Evolutionary conservation across 345 rosid genomes (phyloP), one percentile per base, ranked within the genome.

Genomic region (Linum usitatissimum): DNA sequence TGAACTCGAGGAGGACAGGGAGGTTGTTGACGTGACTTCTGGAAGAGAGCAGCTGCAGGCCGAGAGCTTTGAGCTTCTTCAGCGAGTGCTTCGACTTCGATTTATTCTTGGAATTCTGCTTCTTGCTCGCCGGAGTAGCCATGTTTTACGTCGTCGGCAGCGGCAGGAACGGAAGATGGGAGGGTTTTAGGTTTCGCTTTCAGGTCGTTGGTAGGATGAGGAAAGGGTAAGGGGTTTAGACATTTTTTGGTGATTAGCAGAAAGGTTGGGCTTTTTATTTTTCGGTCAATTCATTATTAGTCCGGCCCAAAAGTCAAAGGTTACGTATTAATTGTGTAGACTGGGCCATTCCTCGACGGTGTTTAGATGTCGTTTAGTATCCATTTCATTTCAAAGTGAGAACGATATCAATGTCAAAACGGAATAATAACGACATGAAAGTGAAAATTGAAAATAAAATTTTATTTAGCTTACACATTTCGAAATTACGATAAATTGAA

Each of bases 21-120:
- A 90, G 83, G 68, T 90, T 87, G 69, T 87, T 87, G 66, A 90
- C 70, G 75, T 87, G 85, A 21, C 85, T 40, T 39, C 87, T 83
- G 8, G 99, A 93, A 15, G 96, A 76, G 56, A 93, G 82, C 23
- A 93, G 84, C 75, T 86, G 82, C 31, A 60, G 66, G 3, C 96
- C 97, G 21, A 90, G 66, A 60, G 71, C 53, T 71, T 87, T 93
- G 38, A 93, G 71, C 63, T 87, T 85, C 68, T 83, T 84, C 62
- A 89, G 73, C 0, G 81, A 48, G 12, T 66, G 19, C 36, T 62
- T 61, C 10, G 64, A 3, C 21, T 60, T 59, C 17, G 57, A 30
- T 49, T 57, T 23, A 23, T 23, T 60, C 23, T 13, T 39, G 51
- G 51, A 45, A 1, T 45, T 45, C 15, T 45, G 51, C 15, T 45